Base-by-base conservation (phyloP, 2,329 filamentous ascomycete species). In the Neoscytalidium dimidiatum region DNA sequence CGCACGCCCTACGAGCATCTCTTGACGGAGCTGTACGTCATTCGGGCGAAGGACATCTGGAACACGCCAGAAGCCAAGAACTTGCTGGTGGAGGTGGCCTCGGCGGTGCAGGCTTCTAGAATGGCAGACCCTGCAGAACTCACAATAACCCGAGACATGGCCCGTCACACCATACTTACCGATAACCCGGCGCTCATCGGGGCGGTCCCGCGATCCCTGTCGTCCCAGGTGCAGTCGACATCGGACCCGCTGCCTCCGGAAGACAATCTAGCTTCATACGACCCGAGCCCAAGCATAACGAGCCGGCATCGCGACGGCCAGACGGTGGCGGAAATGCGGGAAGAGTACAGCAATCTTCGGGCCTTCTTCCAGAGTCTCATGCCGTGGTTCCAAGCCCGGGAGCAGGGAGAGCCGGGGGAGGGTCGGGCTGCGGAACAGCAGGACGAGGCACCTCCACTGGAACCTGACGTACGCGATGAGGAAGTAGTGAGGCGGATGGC, bases 241-340 rank as follows among this genome's bases (percentile, higher is more conserved):
- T 95, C 92, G 23, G 94, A 97, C 73, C 92, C 92, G 1, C 80
- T 97, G 14, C 92, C 93, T 21, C 94, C 93, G 1, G 75, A 83
- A 0, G 79, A 86, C 64, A 77, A 71, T 60, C 65, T 74, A 17
- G 43, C 60, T 2, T 73, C 71, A 1, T 75, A 75, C 65, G 71
- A 70, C 60, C 31, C 35, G 3, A 48, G 14, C 17, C 56, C 56
- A 1, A 62, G 58, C 44, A 41, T 13, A 26, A 51, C 62, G 19
- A 58, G 21, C 23, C 28, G 38, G 17, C 41, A 44, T 35, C 62
- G 43, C 11, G 44, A 41, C 17, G 26, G 43, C 2, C 63, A 61
- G 31, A 17, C 44, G 3, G 53, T 28, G 26, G 63, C 48, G 13
- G 60, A 64, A 14, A 52, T 67, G 28, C 44, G 62, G 23, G 46